These are phyloP conservation scores for Monosporascus sp. DNA, from an alignment of 2,329 filamentous ascomycete species.

Conservation along the genomic window DNA sequence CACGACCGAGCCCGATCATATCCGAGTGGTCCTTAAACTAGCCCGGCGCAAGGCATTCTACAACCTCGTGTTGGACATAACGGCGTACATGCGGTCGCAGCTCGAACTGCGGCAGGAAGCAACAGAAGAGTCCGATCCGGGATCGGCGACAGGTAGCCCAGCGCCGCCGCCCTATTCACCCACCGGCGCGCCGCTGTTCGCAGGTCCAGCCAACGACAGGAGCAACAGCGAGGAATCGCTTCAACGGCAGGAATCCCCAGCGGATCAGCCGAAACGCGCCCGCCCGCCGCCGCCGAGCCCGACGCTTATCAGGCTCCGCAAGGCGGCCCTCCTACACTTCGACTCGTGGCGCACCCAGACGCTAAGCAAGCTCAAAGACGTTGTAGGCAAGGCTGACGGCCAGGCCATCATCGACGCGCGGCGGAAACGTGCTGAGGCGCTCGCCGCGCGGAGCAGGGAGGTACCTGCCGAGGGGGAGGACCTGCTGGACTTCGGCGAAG, in stretches of 20 bases:
- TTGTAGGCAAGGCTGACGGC: slow-evolving; percentile 49
- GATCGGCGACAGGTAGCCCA: not conserved
- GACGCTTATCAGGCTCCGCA: slow-evolving; percentile 33
- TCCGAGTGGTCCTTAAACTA: slow-evolving; percentile 50
- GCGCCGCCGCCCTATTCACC: slow-evolving; percentile 15
- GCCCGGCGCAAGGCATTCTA: slow-evolving; percentile 47
- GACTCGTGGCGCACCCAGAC: slow-evolving; percentile 73
- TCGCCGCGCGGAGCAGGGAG: slow-evolving; percentile 33
- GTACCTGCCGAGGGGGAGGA: slow-evolving; percentile 32
- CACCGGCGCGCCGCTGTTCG: slow-evolving; percentile 12
- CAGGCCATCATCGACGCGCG: slow-evolving; percentile 42
- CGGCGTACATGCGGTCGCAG: slow-evolving; percentile 48
- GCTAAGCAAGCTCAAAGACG: slow-evolving; percentile 64
- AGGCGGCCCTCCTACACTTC: slow-evolving; percentile 61
- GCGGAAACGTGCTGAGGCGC: slow-evolving; percentile 36
- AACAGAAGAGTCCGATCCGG: slow-evolving; percentile 26
- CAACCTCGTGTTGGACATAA: slow-evolving; percentile 45
- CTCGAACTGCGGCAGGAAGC: slow-evolving; percentile 33
- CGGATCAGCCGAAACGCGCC: slow-evolving; percentile 2
- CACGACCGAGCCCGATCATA: slow-evolving; percentile 48
- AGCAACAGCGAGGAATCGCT: slow-evolving; percentile 6
- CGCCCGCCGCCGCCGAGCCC: slow-evolving; percentile 14
- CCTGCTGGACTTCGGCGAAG: slow-evolving; percentile 36
- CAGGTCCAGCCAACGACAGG: slow-evolving; percentile 8
- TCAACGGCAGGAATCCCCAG: not conserved